phyloP scores from a whole-genome alignment of 169 alveolate genomes.

The Plasmodium relictum region DNA sequence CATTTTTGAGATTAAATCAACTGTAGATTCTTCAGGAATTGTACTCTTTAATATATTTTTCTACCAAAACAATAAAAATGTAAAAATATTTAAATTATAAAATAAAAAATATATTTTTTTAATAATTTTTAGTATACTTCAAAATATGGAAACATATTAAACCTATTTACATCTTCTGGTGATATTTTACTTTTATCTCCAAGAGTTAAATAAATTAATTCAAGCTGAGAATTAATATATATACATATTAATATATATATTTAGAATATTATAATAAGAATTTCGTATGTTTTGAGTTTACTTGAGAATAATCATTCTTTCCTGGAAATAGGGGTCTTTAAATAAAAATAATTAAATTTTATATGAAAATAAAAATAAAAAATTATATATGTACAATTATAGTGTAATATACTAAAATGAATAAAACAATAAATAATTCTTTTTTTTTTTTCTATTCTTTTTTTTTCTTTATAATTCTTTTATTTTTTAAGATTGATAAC shows the following conservation, averaged over 20 bases:
- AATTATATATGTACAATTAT: background rate
- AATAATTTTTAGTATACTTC: slow-evolving; percentile 33
- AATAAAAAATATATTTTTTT: too few relatives aligned
- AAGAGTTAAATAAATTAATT: slow-evolving; percentile 47
- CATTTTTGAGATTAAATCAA: slow-evolving; percentile 64
- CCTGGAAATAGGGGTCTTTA: slow-evolving; percentile 76
- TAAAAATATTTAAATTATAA: background rate
- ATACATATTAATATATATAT: slow-evolving; percentile 6
- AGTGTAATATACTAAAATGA: background rate
- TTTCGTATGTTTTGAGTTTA: background rate
- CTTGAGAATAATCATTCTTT: slow-evolving; percentile 68
- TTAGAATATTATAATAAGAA: background rate
- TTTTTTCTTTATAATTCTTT: too few relatives aligned
- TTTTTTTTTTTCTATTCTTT: background rate
- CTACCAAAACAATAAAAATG: slow-evolving; percentile 20
- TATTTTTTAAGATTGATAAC: slow-evolving; percentile 51
- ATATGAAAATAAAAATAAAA: slow-evolving; percentile 78
- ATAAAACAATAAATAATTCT: background rate
- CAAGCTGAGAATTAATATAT: slow-evolving; percentile 27
- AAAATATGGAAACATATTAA: slow-evolving; percentile 68
- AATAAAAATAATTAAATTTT: background rate
- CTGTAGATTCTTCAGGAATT: slow-evolving; percentile 33
- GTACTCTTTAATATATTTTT: slow-evolving; percentile 27
- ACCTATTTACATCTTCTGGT: slow-evolving; percentile 28
- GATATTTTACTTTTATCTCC: slow-evolving; percentile 43